Base-by-base conservation (phyloP, 2,329 filamentous ascomycete genomes). In the Penicillium nordicum region DNA sequence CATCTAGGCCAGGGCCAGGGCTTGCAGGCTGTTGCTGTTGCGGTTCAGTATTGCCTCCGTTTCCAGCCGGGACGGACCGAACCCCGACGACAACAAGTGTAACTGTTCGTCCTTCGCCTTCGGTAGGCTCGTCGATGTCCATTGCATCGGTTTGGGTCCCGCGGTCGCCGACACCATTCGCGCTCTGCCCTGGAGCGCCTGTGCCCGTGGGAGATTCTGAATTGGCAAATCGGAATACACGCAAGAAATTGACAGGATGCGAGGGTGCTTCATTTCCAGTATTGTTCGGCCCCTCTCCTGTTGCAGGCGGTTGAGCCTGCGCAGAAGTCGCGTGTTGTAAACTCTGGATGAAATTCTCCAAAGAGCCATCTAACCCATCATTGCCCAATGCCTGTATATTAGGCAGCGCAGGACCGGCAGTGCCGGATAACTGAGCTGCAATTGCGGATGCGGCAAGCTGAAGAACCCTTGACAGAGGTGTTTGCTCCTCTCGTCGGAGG, bases 11-110 rank as follows among this genome's bases (percentile, higher is more conserved):
- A 42, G 73, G 63, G 41, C 71, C 73, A 50, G 73, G 63, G 46
- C 67, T 76, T 37, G 75, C 62, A 49, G 67, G 77, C 68, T 64
- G 76, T 41, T 73, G 74, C 44, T 80, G 79, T 51, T 73, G 74
- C 44, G 80, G 79, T 51, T 79, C 78, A 47, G 70, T 64, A 21
- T 75, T 74, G 25, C 75, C 70, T 14, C 76, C 74, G 60, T 76
- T 78, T 27, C 76, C 77, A 21, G 84, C 80, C 32, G 82, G 84
- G 56, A 88, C 85, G 27, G 85, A 87, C 51, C 86, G 78, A 53
- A 88, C 87, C 52, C 86, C 86, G 40, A 88, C 86, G 50, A 88
- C 86, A 42, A 88, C 87, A 59, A 88, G 81, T 9, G 86, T 87
- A 38, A 88, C 83, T 72, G 86, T 86, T 23, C 86, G 79, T 45